Evolutionary conservation across 2,329 filamentous ascomycete genomes (phyloP).

Genomic region (Botryotinia narcissicola): DNA sequence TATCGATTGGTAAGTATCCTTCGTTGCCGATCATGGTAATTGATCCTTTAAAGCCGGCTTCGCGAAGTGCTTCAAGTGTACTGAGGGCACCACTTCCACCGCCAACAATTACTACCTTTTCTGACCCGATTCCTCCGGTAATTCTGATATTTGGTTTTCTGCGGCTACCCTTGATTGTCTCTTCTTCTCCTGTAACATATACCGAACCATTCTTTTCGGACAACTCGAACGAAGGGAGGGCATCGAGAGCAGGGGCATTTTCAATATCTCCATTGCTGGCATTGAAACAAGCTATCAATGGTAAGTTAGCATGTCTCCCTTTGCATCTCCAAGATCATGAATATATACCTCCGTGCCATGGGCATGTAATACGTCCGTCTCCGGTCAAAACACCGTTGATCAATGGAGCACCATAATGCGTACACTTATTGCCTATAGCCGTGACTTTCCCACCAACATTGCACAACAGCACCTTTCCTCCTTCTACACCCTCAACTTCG

Average conservation of each 20-base stretch:
- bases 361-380: conserved; percentile 82
- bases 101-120: conserved; percentile 81
- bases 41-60: conserved; percentile 73
- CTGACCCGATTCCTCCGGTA: conserved; percentile 49
- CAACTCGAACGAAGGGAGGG: conserved; percentile 79
- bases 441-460: conserved; percentile 74
- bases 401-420: conserved; percentile 89
- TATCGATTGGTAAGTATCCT: conserved; percentile 83
- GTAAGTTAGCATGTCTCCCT: not conserved
- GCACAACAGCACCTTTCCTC: conserved; percentile 80
- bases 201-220: conserved; percentile 77
- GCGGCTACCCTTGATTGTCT: conserved; percentile 71
- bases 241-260: conserved; percentile 86
- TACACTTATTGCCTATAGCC: conserved; percentile 80
- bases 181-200: conserved; percentile 79
- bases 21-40: conserved; percentile 85
- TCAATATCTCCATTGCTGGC: conserved; percentile 88
- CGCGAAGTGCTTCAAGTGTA: conserved; percentile 76
- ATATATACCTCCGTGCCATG: conserved; percentile 84
- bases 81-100: conserved; percentile 84
- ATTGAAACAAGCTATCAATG: conserved; percentile 78
- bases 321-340: not conserved
- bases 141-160: conserved; percentile 74
- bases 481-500: conserved; percentile 85
- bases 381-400: conserved; percentile 80